phyloP scores from a whole-genome alignment of 305 asterid genomes.

The Fraxinus greggii region DNA sequence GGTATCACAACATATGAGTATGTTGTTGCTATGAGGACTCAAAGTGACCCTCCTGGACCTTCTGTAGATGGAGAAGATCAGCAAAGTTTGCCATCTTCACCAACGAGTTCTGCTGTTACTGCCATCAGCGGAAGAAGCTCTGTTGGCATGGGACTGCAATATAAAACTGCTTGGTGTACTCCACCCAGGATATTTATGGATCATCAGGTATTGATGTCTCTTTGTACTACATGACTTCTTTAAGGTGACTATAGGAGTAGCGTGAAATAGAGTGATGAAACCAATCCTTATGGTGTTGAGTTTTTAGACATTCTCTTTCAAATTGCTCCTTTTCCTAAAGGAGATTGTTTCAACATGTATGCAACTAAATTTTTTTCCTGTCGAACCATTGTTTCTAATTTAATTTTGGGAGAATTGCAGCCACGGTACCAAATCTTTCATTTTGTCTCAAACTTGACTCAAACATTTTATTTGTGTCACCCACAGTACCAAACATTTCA shows the following conservation, averaged over 20 bases:
- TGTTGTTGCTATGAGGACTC: conserved; percentile 90
- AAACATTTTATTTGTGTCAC: too few species aligned
- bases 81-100: conserved; percentile 87
- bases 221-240: neutral
- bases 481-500: too few species aligned
- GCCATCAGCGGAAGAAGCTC: conserved; percentile 94
- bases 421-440: too few species aligned
- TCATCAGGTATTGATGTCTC: conserved; percentile 62
- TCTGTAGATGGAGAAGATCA: conserved; percentile 80
- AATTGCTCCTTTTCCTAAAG: neutral
- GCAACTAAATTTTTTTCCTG: neutral
- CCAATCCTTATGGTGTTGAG: neutral
- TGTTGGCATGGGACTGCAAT: conserved; percentile 80
- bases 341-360: neutral
- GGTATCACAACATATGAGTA: conserved; percentile 95
- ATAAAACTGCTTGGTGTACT: conserved; percentile 98
- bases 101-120: conserved; percentile 92
- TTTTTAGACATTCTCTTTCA: neutral
- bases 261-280: neutral
- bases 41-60: conserved; percentile 90
- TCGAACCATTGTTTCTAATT: neutral
- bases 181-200: conserved; percentile 97
- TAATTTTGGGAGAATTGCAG: neutral
- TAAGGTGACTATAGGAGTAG: neutral
- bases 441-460: too few species aligned